phyloP scores from a whole-genome alignment of 2,329 filamentous ascomycete genomes.

The Pyrenophora graminea region DNA sequence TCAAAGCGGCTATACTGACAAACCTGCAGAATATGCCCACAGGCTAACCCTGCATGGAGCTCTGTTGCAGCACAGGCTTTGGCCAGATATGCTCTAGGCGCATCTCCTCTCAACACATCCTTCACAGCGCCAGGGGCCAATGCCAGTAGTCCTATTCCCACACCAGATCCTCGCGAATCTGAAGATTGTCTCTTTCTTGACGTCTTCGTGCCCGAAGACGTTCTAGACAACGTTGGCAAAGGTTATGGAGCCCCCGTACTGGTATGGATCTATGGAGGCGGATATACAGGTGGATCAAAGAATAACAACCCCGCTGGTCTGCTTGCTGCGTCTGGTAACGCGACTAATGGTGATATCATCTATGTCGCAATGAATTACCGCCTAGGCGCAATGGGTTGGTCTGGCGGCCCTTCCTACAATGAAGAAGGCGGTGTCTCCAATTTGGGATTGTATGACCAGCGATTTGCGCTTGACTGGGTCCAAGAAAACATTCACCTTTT shows the following conservation, averaged over 20 bases:
- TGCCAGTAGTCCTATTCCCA: slow-evolving; percentile 25
- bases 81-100: slow-evolving; percentile 33
- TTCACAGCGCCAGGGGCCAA: slow-evolving; percentile 34
- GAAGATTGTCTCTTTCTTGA: slow-evolving; percentile 58
- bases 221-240: slow-evolving; percentile 43
- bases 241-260: slow-evolving; percentile 50
- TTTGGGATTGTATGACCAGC: slow-evolving; percentile 44
- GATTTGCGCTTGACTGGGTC: slow-evolving; percentile 48
- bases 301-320: slow-evolving; percentile 48
- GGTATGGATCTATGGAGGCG: slow-evolving; percentile 57
- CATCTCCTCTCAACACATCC: slow-evolving; percentile 35
- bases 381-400: slow-evolving; percentile 48
- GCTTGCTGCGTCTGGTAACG: slow-evolving; percentile 49
- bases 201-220: slow-evolving; percentile 50
- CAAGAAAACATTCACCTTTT: slow-evolving; percentile 47
- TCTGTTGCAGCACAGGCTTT: slow-evolving; percentile 42
- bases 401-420: slow-evolving; percentile 40
- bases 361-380: slow-evolving; percentile 54
- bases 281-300: slow-evolving; percentile 49
- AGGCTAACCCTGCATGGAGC: slow-evolving; percentile 52
- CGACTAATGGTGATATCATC: slow-evolving; percentile 49
- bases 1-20: neutral
- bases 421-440: slow-evolving; percentile 44
- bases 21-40: slow-evolving; percentile 39
- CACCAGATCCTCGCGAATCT: slow-evolving; percentile 35